phyloP scores from a whole-genome alignment of 805 yeast genomes.

The Tetrapisispora nanseiensis region DNA sequence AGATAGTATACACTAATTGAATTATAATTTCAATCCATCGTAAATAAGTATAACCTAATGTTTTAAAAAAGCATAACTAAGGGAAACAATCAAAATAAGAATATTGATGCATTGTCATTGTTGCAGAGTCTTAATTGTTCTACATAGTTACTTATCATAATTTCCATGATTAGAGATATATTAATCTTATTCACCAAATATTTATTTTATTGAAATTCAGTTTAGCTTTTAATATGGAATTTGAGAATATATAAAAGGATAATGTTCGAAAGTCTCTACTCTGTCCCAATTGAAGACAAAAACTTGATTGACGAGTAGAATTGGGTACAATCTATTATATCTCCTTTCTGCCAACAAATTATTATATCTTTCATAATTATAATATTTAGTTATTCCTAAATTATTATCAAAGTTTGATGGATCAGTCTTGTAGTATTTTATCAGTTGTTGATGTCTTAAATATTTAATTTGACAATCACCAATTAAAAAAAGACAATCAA shows the following conservation, averaged over 20 bases:
- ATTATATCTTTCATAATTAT: background rate
- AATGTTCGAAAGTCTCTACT: conserved; percentile 9
- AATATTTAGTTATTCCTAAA: background rate
- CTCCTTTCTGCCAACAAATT: conserved; percentile 1
- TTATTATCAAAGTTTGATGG: background rate
- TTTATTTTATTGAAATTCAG: too few species aligned
- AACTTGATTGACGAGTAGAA: conserved; percentile 18
- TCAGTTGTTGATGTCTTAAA: conserved; percentile 1
- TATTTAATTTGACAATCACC: conserved; percentile 14
- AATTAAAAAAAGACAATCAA: conserved; percentile 19
- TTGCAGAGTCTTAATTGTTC: too few species aligned
- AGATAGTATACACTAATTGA: too few species aligned
- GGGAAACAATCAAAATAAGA: too few species aligned
- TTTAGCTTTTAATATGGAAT: background rate
- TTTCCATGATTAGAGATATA: too few species aligned
- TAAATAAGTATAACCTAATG: too few species aligned
- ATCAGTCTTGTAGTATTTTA: background rate
- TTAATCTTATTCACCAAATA: too few species aligned
- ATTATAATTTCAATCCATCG: too few species aligned
- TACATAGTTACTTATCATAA: too few species aligned
- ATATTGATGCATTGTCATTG: too few species aligned
- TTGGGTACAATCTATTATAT: conserved; percentile 8
- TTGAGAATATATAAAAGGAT: conserved; percentile 10
- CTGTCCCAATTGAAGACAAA: conserved; percentile 21
- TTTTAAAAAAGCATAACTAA: too few species aligned